Evolutionary conservation across 495 filamentous ascomycete species (phyloP), one percentile per base, ranked within the genome.

Genomic region (Friedmanniomyces endolithicus): DNA sequence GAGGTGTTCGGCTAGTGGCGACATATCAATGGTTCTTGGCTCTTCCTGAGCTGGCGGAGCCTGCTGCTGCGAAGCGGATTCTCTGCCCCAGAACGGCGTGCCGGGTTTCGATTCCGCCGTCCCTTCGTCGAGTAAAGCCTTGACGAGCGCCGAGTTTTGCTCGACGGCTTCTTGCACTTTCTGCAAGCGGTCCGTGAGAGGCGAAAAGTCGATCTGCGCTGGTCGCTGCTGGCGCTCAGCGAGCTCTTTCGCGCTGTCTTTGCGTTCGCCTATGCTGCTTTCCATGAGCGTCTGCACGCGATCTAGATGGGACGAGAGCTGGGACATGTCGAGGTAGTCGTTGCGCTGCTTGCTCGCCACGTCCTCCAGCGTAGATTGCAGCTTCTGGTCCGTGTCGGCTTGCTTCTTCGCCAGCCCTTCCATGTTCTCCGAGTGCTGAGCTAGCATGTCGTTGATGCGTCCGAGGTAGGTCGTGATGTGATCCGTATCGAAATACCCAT

Each of bases 201-300:
- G 58, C 20, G 53, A 48, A 24, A 56, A 57, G 39, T 61, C 58
- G 8, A 57, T 46, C 25, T 48, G 40, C 23, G 35, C 4, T 1
- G 44, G 11, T 6, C 19, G 27, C 41, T 19, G 19, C 14, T 50
- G 9, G 6, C 27, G 37, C 25, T 51, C 39, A 9, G 23, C 14
- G 1, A 43, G 6, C 33, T 48, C 48, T 20, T 40, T 35, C 20
- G 58, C 54, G 49, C 39, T 61, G 31, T 52, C 53, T 29, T 51
- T 37, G 1, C 53, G 58, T 6, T 60, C 58, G 11, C 12, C 56
- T 6, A 25, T 23, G 16, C 23, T 20, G 17, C 37, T 19, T 33
- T 57, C 58, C 58, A 61, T 56, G 39, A 61, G 23, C 11, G 48
- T 11, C 45, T 61, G 58, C 2, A 61, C 52, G 17, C 58, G 58